These are phyloP conservation scores for Coemansia sp. DNA, from an alignment of 192 early-diverging fungal species.

Conservation along the genomic window DNA sequence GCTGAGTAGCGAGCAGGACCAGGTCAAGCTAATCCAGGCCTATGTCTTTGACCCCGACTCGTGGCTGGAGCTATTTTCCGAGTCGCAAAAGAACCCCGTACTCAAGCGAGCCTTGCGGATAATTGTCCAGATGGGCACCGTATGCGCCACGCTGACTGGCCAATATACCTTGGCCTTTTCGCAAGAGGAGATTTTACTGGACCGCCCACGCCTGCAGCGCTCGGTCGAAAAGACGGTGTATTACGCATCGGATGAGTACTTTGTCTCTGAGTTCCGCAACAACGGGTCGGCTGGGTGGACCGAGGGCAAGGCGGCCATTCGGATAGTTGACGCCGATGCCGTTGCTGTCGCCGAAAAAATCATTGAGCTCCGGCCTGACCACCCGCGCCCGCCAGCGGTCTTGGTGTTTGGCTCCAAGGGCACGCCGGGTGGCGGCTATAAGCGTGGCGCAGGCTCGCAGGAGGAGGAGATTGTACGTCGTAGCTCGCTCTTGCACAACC, in stretches of 20 bases:
- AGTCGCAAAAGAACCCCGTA: constrained; percentile 46
- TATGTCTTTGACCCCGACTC: constrained; percentile 41
- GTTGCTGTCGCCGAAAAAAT: constrained; percentile 41
- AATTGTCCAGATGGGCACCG: constrained; percentile 52
- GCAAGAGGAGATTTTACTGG: constrained; percentile 47
- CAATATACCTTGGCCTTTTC: constrained; percentile 45
- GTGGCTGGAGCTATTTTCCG: constrained; percentile 39
- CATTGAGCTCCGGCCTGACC: constrained; percentile 43
- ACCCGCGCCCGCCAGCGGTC: constrained; percentile 40
- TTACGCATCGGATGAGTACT: constrained; percentile 45
- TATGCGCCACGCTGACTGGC: constrained; percentile 44
- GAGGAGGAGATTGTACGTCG: constrained; percentile 54
- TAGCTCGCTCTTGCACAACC: constrained; percentile 46
- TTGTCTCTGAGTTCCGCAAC: constrained; percentile 51
- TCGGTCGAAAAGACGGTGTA: constrained; percentile 43
- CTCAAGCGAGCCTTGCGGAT: constrained; percentile 50
- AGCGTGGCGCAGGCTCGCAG: constrained; percentile 48
- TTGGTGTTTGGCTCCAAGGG: constrained; percentile 51
- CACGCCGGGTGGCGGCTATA: constrained; percentile 53
- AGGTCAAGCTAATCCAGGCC: constrained; percentile 40
- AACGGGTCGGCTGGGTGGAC: constrained; percentile 53
- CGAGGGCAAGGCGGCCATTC: constrained; percentile 46
- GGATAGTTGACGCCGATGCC: constrained; percentile 43
- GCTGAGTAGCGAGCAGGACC: constrained; percentile 43
- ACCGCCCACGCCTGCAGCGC: constrained; percentile 33